Evolutionary conservation across 176 grass and related monocot species (phyloP).

Genomic region (Dactylis glomerata): DNA sequence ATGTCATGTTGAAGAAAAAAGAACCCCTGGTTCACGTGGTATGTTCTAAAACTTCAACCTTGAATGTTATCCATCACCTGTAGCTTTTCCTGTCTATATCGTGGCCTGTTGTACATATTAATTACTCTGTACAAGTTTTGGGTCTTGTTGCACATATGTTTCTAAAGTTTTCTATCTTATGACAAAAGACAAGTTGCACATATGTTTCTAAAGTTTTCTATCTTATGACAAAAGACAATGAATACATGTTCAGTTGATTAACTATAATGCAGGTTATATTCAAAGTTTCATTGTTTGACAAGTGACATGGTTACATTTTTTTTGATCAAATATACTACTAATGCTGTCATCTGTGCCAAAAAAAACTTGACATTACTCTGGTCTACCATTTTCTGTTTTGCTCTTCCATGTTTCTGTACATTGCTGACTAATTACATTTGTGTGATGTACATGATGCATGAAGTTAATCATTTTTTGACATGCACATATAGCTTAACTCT

Average conservation of each 20-base stretch:
- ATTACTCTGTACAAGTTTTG: not conserved
- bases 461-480: not conserved
- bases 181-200: too few species aligned
- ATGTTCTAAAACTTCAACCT: conserved; percentile 9
- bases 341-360: not conserved
- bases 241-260: not conserved
- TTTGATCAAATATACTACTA: not conserved
- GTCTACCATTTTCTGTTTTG: not conserved
- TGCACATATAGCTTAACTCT: not conserved
- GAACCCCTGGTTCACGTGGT: conserved; percentile 72
- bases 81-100: too few species aligned
- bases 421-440: not conserved
- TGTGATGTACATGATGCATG: not conserved
- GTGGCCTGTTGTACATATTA: not conserved
- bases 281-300: not conserved
- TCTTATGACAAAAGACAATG: not conserved
- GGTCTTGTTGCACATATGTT: not conserved
- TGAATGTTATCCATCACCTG: not conserved
- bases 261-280: not conserved
- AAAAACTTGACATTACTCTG: not conserved
- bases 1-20: conserved; percentile 80
- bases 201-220: not conserved
- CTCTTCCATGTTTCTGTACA: not conserved
- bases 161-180: not conserved
- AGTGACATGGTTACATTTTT: not conserved